Conservation (phyloP, 371 early-diverging fungal genomes). For the Dentiscutata heterogama region DNA sequence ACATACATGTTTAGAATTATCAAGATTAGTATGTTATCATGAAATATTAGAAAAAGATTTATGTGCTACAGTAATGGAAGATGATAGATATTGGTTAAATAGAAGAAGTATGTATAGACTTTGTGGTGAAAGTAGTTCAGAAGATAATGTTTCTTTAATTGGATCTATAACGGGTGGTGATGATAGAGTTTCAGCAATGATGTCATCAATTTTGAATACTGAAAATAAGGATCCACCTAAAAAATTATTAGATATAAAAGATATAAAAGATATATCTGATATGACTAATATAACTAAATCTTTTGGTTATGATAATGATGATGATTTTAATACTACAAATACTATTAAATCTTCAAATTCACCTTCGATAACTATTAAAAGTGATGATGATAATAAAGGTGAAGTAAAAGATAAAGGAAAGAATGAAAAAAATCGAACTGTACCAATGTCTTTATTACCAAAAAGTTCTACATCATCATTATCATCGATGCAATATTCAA, state of each 20-base stretch:
- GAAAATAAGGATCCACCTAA: no score
- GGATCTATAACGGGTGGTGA: no score
- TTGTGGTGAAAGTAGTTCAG: background rate
- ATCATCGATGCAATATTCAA: slow-evolving; percentile 12
- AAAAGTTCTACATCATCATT: slow-evolving; percentile 20
- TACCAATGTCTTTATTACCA: background rate
- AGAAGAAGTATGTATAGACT: slow-evolving; percentile 38
- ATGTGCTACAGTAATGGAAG: slow-evolving; percentile 44
- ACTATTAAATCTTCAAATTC: background rate
- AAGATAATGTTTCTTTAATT: no score
- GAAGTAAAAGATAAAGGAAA: background rate
- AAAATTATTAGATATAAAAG: no score
- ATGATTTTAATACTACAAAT: background rate
- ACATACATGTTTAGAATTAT: slow-evolving; percentile 66
- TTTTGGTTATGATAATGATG: no score
- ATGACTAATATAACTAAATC: no score
- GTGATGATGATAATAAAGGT: background rate
- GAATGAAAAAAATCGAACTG: background rate
- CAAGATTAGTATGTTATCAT: slow-evolving; percentile 76
- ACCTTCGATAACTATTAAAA: background rate
- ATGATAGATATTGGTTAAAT: slow-evolving; percentile 38
- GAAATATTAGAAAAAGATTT: slow-evolving; percentile 77
- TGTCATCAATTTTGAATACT: no score
- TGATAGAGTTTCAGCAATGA: no score
- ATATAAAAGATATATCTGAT: no score